A percentile compares a stretch with the other conserved stretches of the same genome.
These are phyloP conservation scores for Amanita pseudoporphyria DNA, from an alignment of 768 basidiomycete genomes.

Conservation along the genomic window DNA sequence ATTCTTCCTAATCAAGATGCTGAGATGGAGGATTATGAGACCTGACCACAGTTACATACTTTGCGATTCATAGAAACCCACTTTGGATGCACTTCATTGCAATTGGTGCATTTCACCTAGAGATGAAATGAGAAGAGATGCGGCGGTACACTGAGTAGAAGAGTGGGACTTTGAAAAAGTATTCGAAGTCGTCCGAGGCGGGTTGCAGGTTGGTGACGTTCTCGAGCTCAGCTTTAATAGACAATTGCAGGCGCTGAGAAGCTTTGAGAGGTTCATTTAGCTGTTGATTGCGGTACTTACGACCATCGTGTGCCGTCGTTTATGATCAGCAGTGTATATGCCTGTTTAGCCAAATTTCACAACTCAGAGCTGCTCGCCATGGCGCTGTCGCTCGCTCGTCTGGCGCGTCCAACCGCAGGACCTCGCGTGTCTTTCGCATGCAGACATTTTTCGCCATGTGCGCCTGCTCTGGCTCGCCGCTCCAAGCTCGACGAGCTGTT, in stretches of 20 bases:
- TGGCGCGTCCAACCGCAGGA: slow-evolving; percentile 5
- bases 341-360: not conserved
- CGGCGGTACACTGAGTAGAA: not conserved
- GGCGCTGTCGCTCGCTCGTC: not conserved
- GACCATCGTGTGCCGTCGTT: slow-evolving; percentile 44
- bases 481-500: slow-evolving; percentile 31
- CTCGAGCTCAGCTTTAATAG: slow-evolving; percentile 74
- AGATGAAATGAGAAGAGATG: slow-evolving; percentile 5
- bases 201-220: slow-evolving; percentile 66
- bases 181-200: slow-evolving; percentile 61
- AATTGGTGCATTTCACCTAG: slow-evolving; percentile 73
- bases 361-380: slow-evolving; percentile 2
- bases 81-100: slow-evolving; percentile 70
- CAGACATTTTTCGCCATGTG: slow-evolving; percentile 18
- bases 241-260: slow-evolving; percentile 46
- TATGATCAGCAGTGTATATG: too few relatives aligned
- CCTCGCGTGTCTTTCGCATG: not conserved
- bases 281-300: slow-evolving; percentile 25
- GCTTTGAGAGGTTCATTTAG: slow-evolving; percentile 3
- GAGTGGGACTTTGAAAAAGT: slow-evolving; percentile 60
- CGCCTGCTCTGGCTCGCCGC: slow-evolving; percentile 23
- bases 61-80: slow-evolving; percentile 59
- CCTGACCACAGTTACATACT: slow-evolving; percentile 25
- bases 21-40: not conserved
- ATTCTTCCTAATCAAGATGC: slow-evolving; percentile 41